These are phyloP conservation scores for Verticillium nonalfalfae DNA, from an alignment of 2,329 filamentous ascomycete species.

Conservation along the genomic window DNA sequence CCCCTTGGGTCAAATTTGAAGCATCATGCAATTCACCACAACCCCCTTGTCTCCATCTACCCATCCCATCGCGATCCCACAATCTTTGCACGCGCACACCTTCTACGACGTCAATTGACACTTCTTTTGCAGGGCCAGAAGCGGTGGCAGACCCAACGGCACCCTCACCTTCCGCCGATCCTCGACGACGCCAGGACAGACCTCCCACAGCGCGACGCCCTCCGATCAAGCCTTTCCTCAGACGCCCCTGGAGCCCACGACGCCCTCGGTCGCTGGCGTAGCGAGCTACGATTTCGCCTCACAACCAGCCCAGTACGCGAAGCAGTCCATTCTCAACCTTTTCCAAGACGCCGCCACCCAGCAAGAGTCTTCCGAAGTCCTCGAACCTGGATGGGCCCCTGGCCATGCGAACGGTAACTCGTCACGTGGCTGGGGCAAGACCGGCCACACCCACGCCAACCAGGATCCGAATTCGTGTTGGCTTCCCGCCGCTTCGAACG, in stretches of 20 bases:
- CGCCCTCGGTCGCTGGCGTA: constrained; percentile 29
- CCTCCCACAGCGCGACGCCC: constrained; percentile 27
- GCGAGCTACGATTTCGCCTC: constrained; percentile 16
- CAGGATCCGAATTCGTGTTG: constrained; percentile 90
- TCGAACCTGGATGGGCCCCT: constrained; percentile 74
- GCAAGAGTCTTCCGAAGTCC: constrained; percentile 57
- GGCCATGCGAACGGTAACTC: constrained; percentile 59
- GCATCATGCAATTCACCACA: not conserved
- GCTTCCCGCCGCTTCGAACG: constrained; percentile 65
- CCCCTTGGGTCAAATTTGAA: not conserved
- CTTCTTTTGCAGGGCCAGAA: constrained; percentile 43
- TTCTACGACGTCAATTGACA: constrained; percentile 4
- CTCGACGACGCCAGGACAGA: constrained; percentile 48
- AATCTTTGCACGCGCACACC: not conserved
- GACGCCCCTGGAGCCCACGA: constrained; percentile 15
- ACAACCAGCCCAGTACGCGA: constrained; percentile 61
- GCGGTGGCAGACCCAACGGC: constrained; percentile 53
- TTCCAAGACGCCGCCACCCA: constrained; percentile 42
- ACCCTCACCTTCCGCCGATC: constrained; percentile 59
- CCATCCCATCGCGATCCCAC: not conserved
- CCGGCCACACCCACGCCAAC: constrained; percentile 63
- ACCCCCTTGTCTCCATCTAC: not conserved
- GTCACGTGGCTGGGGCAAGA: constrained; percentile 69
- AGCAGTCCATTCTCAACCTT: constrained; percentile 72
- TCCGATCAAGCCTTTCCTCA: constrained; percentile 27